phyloP scores from a whole-genome alignment of 192 early-diverging fungal genomes.

The Umbelopsis ramanniana region DNA sequence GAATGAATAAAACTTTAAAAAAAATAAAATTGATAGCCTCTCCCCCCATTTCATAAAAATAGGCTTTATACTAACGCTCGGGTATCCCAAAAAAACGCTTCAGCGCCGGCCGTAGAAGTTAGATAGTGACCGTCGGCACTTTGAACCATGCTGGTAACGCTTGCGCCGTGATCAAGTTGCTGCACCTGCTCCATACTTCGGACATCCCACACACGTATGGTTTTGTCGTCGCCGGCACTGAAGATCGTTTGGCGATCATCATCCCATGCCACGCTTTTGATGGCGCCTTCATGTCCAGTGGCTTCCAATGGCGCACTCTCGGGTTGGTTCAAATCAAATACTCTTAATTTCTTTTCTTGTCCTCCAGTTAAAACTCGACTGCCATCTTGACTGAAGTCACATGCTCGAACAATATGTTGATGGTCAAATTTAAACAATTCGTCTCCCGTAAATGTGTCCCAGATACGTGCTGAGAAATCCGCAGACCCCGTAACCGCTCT shows the following conservation, averaged over 20 bases:
- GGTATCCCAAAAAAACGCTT: conserved; percentile 74
- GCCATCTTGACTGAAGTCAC: conserved; percentile 78
- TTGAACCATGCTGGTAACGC: conserved; percentile 75
- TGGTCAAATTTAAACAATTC: conserved; percentile 74
- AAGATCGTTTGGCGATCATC: conserved; percentile 56
- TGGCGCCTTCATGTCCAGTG: conserved; percentile 58
- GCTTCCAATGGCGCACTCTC: conserved; percentile 49
- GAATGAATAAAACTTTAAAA: no score
- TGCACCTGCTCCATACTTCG: conserved; percentile 66
- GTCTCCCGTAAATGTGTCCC: conserved; percentile 83
- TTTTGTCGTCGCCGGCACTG: conserved; percentile 64
- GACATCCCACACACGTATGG: conserved; percentile 74
- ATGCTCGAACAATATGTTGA: conserved; percentile 81
- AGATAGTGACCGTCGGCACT: conserved; percentile 78
- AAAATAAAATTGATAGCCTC: neutral
- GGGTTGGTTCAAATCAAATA: conserved; percentile 76
- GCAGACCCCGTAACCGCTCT: conserved; percentile 90
- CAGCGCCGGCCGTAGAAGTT: conserved; percentile 78
- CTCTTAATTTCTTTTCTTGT: conserved; percentile 77
- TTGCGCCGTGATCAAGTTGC: conserved; percentile 62
- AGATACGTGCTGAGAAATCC: conserved; percentile 89
- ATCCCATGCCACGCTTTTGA: conserved; percentile 70
- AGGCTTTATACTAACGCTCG: conserved; percentile 52
- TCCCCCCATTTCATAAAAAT: neutral
- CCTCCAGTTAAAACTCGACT: conserved; percentile 80